Conservation (phyloP, 2,329 filamentous ascomycete genomes). For the Neospermospora avenae region DNA sequence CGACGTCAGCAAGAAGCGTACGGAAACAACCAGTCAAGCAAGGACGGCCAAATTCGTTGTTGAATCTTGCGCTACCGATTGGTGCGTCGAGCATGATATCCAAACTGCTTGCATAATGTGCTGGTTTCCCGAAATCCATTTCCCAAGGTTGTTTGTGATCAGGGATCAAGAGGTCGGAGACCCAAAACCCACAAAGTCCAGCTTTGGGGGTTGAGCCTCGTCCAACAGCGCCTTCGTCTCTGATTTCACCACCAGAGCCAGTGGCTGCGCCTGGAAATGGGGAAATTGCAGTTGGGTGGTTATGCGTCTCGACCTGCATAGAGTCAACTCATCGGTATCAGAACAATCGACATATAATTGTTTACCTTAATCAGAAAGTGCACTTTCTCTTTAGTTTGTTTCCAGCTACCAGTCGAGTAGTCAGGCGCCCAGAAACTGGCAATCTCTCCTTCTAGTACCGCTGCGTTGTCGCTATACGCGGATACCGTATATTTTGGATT, state of each 20-base stretch:
- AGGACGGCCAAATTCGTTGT: constrained; percentile 95
- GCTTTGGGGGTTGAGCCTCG: constrained; percentile 91
- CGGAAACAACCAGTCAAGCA: constrained; percentile 88
- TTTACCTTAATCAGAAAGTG: constrained; percentile 84
- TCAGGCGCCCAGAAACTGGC: constrained; percentile 85
- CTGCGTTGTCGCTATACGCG: constrained; percentile 96
- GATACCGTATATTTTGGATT: constrained; percentile 83
- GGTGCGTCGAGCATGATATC: constrained; percentile 98
- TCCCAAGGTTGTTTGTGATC: constrained; percentile 85
- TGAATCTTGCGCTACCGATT: constrained; percentile 91
- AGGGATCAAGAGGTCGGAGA: constrained; percentile 90
- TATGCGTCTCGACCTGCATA: constrained; percentile 71
- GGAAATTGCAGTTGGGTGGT: constrained; percentile 94
- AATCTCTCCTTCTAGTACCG: constrained; percentile 74
- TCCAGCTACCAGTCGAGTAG: constrained; percentile 83
- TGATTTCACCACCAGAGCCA: constrained; percentile 90
- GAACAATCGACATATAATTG: neutral
- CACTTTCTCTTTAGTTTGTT: constrained; percentile 77
- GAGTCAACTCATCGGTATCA: neutral
- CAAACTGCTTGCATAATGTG: constrained; percentile 87
- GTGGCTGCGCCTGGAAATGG: constrained; percentile 92
- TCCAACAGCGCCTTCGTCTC: constrained; percentile 92
- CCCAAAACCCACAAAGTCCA: constrained; percentile 88
- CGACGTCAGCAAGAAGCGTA: constrained; percentile 73
- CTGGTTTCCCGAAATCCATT: constrained; percentile 80